Evolutionary conservation across 1,284 basidiomycete species (phyloP), one percentile per base, ranked within the genome.

Genomic region (Malassezia caprae): DNA sequence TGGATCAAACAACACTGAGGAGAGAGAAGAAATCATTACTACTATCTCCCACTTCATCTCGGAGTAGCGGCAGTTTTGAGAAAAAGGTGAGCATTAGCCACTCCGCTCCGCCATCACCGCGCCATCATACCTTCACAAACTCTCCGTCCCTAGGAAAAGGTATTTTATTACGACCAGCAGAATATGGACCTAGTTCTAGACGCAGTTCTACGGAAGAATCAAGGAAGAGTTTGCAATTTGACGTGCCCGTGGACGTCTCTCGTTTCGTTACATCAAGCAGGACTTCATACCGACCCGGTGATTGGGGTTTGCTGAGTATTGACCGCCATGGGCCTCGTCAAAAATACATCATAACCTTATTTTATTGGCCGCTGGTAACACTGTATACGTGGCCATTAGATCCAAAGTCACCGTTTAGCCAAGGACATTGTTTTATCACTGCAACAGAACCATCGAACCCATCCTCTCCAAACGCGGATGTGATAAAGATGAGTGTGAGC

Each of bases 351-450:
- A 30, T 57, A 1, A 35, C 49, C 15, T 27, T 57, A 4, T 21
- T 57, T 24, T 45, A 52, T 26, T 45, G 35, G 45, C 55, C 49
- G 10, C 26, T 28, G 4, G 37, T 35, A 31, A 57, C 43, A 10
- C 27, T 57, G 15, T 57, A 48, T 30, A 24, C 55, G 6, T 57
- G 55, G 55, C 55, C 55, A 4, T 24, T 57, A 15, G 49, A 57
- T 30, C 49, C 55, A 7, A 42, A 40, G 5, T 31, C 39, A 15
- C 39, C 49, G 6, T 27, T 24, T 17, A 26, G 24, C 6, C 43
- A 50, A 32, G 43, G 50, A 10, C 34, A 11, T 5, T 57, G 55
- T 30, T 57, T 35, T 32, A 40, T 52, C 7, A 57, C 55, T 4
- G 44, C 35, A 0, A 32, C 34, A 4, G 41, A 15, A 4, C 8